A percentile compares a stretch with the other conserved stretches of the same genome.
Evolutionary conservation across 371 early-diverging fungal genomes (phyloP).

Genomic region (Coemansia linderi): DNA sequence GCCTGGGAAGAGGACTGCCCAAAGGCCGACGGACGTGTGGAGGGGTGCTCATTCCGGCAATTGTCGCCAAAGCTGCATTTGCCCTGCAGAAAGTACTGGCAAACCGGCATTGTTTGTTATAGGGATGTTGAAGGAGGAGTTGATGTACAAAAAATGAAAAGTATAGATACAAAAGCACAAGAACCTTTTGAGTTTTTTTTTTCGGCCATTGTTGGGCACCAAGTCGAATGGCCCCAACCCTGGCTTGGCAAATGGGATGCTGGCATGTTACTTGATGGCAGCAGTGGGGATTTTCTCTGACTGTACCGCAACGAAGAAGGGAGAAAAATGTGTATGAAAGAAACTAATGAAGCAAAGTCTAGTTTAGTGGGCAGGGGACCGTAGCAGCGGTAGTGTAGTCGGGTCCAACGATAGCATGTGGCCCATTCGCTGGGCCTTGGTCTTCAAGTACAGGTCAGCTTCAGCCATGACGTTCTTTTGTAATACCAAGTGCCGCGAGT

Average conservation of each 20-base stretch:
- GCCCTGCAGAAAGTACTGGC: conserved; percentile 52
- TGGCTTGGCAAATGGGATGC: not conserved
- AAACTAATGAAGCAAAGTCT: not conserved
- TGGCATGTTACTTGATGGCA: not conserved
- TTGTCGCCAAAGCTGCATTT: conserved; percentile 49
- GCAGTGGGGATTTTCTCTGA: not conserved
- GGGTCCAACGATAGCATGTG: conserved; percentile 64
- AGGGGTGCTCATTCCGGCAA: conserved; percentile 54
- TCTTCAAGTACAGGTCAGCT: conserved; percentile 77
- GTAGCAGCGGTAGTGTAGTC: not conserved
- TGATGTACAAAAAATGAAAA: not conserved
- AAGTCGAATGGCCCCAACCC: too few relatives aligned
- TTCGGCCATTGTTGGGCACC: too few relatives aligned
- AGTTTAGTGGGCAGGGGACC: not conserved
- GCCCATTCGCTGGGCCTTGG: conserved; percentile 86
- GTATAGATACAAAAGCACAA: not conserved
- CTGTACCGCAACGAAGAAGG: not conserved
- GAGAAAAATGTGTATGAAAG: not conserved
- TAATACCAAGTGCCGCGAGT: conserved; percentile 28
- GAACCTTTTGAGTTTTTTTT: not conserved
- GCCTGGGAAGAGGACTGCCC: conserved; percentile 40
- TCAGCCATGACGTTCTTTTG: conserved; percentile 58
- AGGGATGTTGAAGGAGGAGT: not conserved
- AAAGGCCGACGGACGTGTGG: conserved; percentile 37
- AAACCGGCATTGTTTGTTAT: conserved; percentile 32